phyloP scores from a whole-genome alignment of 2,329 filamentous ascomycete species.

The Aspergillus uvarum region DNA sequence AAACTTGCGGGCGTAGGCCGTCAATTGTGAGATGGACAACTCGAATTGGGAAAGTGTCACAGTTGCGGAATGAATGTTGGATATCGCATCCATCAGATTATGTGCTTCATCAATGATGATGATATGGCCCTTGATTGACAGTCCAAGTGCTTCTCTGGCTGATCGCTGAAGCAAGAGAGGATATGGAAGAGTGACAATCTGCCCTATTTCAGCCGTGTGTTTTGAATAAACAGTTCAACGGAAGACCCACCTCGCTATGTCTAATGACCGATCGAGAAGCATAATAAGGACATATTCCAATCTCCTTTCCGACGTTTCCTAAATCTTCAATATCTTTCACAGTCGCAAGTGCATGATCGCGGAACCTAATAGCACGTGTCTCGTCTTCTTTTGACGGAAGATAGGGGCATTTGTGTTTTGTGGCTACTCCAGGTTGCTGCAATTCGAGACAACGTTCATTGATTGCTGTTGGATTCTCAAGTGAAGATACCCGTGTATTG shows the following conservation, averaged over 20 bases:
- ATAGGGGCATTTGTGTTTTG: constrained; percentile 70
- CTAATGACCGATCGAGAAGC: constrained; percentile 84
- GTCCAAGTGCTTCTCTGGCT: constrained; percentile 80
- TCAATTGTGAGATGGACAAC: constrained; percentile 71
- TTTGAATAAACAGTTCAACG: background rate
- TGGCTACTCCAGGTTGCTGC: constrained; percentile 66
- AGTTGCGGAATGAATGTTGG: constrained; percentile 78
- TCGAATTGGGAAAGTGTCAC: constrained; percentile 72
- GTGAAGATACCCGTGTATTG: constrained; percentile 73
- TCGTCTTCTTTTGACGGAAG: constrained; percentile 77
- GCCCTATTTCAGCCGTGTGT: constrained; percentile 10
- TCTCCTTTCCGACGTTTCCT: constrained; percentile 69
- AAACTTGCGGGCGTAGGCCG: constrained; percentile 81
- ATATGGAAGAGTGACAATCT: constrained; percentile 89
- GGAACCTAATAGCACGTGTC: constrained; percentile 71
- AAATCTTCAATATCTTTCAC: constrained; percentile 94
- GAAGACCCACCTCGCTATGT: constrained; percentile 65
- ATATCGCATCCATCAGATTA: constrained; percentile 93
- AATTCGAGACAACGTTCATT: constrained; percentile 91
- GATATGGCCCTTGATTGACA: constrained; percentile 82
- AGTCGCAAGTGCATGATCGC: constrained; percentile 78
- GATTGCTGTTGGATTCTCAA: constrained; percentile 73
- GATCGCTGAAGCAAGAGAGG: constrained; percentile 83
- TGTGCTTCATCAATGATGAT: constrained; percentile 98
- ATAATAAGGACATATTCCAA: constrained; percentile 92